Percentiles rank a stretch among this genome's conserved stretches.
These are phyloP conservation scores for Carpinus fangiana DNA, from an alignment of 306 rosid genomes.

Conservation along the genomic window DNA sequence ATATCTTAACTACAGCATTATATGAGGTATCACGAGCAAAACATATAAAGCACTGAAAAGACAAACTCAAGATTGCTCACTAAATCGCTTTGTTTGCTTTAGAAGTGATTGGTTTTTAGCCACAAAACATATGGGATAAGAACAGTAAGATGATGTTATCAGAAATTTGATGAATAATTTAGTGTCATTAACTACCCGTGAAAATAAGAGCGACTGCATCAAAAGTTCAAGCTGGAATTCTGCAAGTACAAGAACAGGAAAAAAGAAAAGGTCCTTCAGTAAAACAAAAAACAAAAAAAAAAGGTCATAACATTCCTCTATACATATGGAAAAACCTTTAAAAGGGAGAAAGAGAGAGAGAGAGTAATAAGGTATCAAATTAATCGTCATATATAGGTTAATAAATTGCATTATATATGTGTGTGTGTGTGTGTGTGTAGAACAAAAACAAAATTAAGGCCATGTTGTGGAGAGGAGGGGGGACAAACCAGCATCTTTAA, in stretches of 20 bases:
- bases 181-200: constrained; percentile 61
- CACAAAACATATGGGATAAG: neutral
- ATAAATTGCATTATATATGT: neutral
- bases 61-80: neutral
- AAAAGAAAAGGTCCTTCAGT: constrained; percentile 22
- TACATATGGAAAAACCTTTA: neutral
- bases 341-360: neutral
- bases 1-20: constrained; percentile 10
- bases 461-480: constrained; percentile 15
- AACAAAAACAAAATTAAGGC: neutral
- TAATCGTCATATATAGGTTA: neutral
- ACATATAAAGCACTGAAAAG: neutral
- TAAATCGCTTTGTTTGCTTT: neutral
- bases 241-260: constrained; percentile 50
- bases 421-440: no score
- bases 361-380: neutral
- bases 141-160: constrained; percentile 5
- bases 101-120: neutral
- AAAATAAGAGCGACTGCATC: constrained; percentile 89
- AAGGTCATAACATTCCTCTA: neutral
- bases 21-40: neutral
- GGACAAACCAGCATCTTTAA: constrained; percentile 80
- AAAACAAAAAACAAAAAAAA: neutral
- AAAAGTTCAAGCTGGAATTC: constrained; percentile 90
- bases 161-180: neutral